These are phyloP conservation scores for Aspergillus fumigatiaffinis DNA, from an alignment of 2,329 filamentous ascomycete genomes.

Conservation along the genomic window DNA sequence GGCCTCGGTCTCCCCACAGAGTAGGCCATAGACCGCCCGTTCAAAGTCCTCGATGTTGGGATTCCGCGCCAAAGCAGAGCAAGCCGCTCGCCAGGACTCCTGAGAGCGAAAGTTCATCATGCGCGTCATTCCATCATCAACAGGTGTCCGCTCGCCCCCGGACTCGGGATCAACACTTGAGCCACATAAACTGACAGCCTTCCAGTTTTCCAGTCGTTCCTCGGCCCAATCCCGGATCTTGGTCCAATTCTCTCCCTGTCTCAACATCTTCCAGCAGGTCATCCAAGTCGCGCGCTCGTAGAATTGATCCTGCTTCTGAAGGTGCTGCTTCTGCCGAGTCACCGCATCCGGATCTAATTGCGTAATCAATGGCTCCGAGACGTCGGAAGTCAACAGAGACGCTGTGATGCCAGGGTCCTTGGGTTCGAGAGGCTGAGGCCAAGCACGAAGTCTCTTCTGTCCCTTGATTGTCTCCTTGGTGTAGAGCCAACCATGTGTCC, in stretches of 20 bases:
- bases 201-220: conserved; percentile 83
- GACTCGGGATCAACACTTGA: conserved; percentile 31
- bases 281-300: conserved; percentile 91
- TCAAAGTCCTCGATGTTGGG: conserved; percentile 73
- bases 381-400: conserved; percentile 55
- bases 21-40: conserved; percentile 80
- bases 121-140: conserved; percentile 36
- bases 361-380: conserved; percentile 66
- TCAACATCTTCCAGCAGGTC: conserved; percentile 88
- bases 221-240: conserved; percentile 82
- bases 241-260: conserved; percentile 70
- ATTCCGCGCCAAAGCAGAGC: conserved; percentile 51
- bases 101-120: conserved; percentile 41
- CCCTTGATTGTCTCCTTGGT: conserved; percentile 87
- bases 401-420: conserved; percentile 54
- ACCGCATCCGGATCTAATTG: conserved; percentile 89
- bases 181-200: conserved; percentile 76
- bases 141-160: conserved; percentile 25
- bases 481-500: conserved; percentile 87
- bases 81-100: conserved; percentile 36
- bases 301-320: conserved; percentile 79
- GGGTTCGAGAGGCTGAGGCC: conserved; percentile 62
- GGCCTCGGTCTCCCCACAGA: conserved; percentile 78
- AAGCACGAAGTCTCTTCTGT: conserved; percentile 73
- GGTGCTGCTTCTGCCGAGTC: conserved; percentile 69